Percentiles rank a stretch among this genome's conserved stretches.
phyloP scores from a whole-genome alignment of 1,139 yeast species.

The Cylindricascospora bacillispora region DNA sequence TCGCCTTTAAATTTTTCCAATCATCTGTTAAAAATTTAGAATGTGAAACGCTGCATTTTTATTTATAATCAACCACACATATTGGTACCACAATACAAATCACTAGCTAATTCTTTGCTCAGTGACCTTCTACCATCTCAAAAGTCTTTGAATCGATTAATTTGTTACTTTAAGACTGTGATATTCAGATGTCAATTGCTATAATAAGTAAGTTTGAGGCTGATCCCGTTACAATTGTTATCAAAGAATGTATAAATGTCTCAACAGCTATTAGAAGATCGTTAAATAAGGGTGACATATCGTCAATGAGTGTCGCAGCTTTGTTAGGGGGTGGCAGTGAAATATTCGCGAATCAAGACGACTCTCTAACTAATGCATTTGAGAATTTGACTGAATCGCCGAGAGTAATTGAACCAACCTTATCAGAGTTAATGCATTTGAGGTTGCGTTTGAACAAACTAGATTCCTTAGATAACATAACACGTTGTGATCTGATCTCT shows the following conservation, averaged over 20 bases:
- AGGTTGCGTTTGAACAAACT: slow-evolving; percentile 53
- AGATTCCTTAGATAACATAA: slow-evolving; percentile 40
- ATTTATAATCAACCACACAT: too few relatives aligned
- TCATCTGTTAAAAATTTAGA: too few relatives aligned
- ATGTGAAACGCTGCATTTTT: too few relatives aligned
- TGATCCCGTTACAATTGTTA: slow-evolving; percentile 42
- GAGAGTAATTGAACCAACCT: slow-evolving; percentile 38
- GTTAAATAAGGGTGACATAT: too few relatives aligned
- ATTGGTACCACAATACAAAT: too few relatives aligned
- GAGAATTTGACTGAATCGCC: slow-evolving; percentile 27
- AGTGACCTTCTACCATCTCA: too few relatives aligned
- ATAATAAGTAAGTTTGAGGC: too few relatives aligned
- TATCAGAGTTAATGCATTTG: slow-evolving; percentile 68
- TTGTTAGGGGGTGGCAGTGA: slow-evolving; percentile 49
- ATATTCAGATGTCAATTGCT: too few relatives aligned
- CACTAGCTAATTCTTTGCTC: too few relatives aligned
- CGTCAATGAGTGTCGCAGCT: slow-evolving; percentile 90
- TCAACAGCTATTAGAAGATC: slow-evolving; percentile 47
- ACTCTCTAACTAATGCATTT: slow-evolving; percentile 27
- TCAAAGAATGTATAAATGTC: slow-evolving; percentile 46
- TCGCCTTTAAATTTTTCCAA: too few relatives aligned
- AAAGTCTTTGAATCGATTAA: too few relatives aligned
- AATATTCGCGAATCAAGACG: slow-evolving; percentile 25
- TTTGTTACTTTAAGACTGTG: too few relatives aligned
- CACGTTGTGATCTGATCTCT: slow-evolving; percentile 57